Evolutionary conservation across 139 green algal species (phyloP).

Genomic region (Eudorina sp.): DNA sequence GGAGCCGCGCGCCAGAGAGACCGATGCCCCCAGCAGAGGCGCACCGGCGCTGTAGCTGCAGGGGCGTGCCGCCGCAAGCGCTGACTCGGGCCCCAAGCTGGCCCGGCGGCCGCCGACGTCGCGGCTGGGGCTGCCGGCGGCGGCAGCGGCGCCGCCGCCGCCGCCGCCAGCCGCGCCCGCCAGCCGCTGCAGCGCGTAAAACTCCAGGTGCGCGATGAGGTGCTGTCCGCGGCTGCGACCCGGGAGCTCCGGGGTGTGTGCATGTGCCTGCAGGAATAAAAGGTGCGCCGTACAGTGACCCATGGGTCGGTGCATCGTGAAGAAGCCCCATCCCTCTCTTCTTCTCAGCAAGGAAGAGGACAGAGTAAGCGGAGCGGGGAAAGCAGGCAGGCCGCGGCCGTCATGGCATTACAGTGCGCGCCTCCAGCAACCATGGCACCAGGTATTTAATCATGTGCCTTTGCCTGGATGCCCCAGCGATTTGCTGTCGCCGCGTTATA

Average conservation of each 20-base stretch:
- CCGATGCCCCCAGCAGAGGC: neutral
- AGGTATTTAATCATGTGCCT: too few species aligned
- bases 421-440: too few species aligned
- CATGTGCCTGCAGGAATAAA: neutral
- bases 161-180: neutral
- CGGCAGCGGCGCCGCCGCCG: neutral
- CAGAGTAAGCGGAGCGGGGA: too few species aligned
- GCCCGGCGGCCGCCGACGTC: neutral
- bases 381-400: too few species aligned
- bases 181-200: neutral
- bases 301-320: too few species aligned
- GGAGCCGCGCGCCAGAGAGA: neutral
- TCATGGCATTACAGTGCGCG: too few species aligned
- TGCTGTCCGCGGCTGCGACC: slow-evolving; percentile 45
- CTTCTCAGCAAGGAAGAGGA: too few species aligned
- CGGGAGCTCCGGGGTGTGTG: neutral
- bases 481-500: too few species aligned
- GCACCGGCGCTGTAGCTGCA: neutral
- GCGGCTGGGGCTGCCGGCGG: neutral
- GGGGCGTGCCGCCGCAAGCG: neutral
- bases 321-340: too few species aligned
- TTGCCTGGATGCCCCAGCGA: too few species aligned
- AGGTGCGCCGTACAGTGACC: too few species aligned
- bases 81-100: neutral
- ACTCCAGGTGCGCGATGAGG: slow-evolving; percentile 33